A percentile compares a stretch with the other conserved stretches of the same genome.
phyloP scores from a whole-genome alignment of 192 early-diverging fungal species.

The Coemansia asiatica region DNA sequence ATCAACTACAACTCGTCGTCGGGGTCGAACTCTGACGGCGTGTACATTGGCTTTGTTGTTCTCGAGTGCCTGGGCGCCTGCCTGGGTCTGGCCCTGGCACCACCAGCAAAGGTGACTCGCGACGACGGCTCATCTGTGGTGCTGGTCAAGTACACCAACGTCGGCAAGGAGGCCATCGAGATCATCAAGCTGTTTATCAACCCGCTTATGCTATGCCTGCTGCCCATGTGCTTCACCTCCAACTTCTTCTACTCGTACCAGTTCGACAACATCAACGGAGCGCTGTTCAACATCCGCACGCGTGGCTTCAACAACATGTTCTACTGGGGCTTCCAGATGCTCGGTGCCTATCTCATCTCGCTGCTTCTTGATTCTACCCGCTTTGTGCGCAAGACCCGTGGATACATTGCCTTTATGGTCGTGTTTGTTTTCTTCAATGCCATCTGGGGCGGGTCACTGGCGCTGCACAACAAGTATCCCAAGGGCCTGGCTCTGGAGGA shows the following conservation, averaged over 20 bases:
- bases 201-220: slow-evolving; percentile 62
- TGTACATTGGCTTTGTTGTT: slow-evolving; percentile 70
- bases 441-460: slow-evolving; percentile 60
- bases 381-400: slow-evolving; percentile 59
- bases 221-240: slow-evolving; percentile 68
- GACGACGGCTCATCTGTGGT: slow-evolving; percentile 61
- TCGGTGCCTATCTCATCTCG: slow-evolving; percentile 63
- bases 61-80: slow-evolving; percentile 64
- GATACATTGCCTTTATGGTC: slow-evolving; percentile 52
- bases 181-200: slow-evolving; percentile 61
- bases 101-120: slow-evolving; percentile 59
- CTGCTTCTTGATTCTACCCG: slow-evolving; percentile 58
- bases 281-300: slow-evolving; percentile 64
- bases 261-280: slow-evolving; percentile 61
- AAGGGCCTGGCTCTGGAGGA: slow-evolving; percentile 14
- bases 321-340: slow-evolving; percentile 72
- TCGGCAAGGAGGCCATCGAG: slow-evolving; percentile 56
- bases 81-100: slow-evolving; percentile 57
- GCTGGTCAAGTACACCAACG: slow-evolving; percentile 65
- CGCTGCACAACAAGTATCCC: slow-evolving; percentile 51
- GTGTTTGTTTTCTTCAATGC: slow-evolving; percentile 41
- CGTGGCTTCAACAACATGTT: slow-evolving; percentile 68
- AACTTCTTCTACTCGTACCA: slow-evolving; percentile 57
- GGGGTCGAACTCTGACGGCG: slow-evolving; percentile 56
- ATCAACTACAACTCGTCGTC: slow-evolving; percentile 55